Evolutionary conservation across 768 basidiomycete genomes (phyloP), one percentile per base, ranked within the genome.

Genomic region (Mycena kentingensis): DNA sequence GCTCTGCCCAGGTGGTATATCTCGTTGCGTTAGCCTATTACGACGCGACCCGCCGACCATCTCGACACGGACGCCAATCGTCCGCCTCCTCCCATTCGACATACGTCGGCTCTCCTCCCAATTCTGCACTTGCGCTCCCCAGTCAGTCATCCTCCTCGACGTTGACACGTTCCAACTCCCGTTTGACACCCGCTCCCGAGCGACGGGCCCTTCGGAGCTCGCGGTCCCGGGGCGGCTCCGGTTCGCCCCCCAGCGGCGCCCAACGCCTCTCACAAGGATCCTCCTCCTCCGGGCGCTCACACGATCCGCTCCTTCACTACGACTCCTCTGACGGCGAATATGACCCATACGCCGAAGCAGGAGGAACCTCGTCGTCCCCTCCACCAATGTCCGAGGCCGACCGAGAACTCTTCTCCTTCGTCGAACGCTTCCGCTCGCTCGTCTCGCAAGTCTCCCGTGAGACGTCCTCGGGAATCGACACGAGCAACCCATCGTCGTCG

Each of bases 371-470:
- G 15, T 21, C 19, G 37, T 63, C 0, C 64, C 63, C 37, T 54
- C 53, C 8, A 64, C 66, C 21, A 54, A 58, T 22, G 42, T 28
- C 50, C 7, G 60, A 60, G 36, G 54, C 57, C 15, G 72, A 79
- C 28, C 68, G 61, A 22, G 74, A 80, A 29, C 60, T 75, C 28
- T 67, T 71, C 42, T 65, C 65, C 34, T 80, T 81, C 60, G 73
- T 72, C 3, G 78, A 81, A 51, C 75, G 74, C 19, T 84, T 85
- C 65, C 76, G 75, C 12, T 64, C 73, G 2, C 64, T 84, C 31
- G 71, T 85, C 27, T 67, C 71, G 16, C 78, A 81, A 53, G 75
- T 83, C 36, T 67, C 72, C 27, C 75, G 72, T 21, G 84, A 85
- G 58, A 74, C 80, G 1, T 29, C 22, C 41, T 55, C 43, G 58